phyloP scores from a whole-genome alignment of 1,284 basidiomycete genomes.

The Apiotrichum gamsii region DNA sequence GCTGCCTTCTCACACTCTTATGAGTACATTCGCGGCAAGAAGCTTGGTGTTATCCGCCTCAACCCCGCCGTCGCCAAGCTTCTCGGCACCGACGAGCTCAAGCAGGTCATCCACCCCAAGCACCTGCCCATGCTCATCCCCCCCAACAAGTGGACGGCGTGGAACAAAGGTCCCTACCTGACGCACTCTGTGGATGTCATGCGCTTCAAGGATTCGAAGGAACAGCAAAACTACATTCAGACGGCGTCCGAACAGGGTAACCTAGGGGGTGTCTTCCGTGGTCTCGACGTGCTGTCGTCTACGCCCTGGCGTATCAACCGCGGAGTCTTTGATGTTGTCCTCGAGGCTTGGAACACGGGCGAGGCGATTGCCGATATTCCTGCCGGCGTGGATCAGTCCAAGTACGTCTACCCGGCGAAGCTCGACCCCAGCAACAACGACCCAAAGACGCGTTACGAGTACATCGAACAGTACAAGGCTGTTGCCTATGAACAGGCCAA shows the following conservation, averaged over 20 bases:
- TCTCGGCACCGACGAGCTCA: constrained; percentile 68
- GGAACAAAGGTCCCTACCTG: constrained; percentile 79
- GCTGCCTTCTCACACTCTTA: constrained; percentile 89
- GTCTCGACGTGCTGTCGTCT: constrained; percentile 80
- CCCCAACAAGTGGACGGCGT: constrained; percentile 78
- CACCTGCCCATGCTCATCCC: constrained; percentile 93
- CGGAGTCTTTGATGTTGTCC: constrained; percentile 64
- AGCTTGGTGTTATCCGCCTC: constrained; percentile 82
- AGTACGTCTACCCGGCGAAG: constrained; percentile 53
- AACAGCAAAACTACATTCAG: constrained; percentile 75
- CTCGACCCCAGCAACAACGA: constrained; percentile 62
- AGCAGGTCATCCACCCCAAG: constrained; percentile 79
- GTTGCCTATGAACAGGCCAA: constrained; percentile 63
- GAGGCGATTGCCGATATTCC: constrained; percentile 70
- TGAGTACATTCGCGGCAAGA: constrained; percentile 86
- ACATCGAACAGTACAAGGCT: constrained; percentile 57
- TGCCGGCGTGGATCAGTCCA: constrained; percentile 49
- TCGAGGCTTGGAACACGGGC: constrained; percentile 77
- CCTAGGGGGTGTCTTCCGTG: constrained; percentile 79
- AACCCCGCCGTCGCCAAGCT: constrained; percentile 75
- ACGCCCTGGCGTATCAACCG: constrained; percentile 91
- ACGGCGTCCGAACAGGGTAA: constrained; percentile 69
- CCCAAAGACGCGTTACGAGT: constrained; percentile 59
- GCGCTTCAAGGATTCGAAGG: constrained; percentile 87
- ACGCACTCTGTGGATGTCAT: constrained; percentile 63